These are phyloP conservation scores for Borealophlyctis nickersoniae DNA, from an alignment of 192 early-diverging fungal genomes.

Conservation along the genomic window DNA sequence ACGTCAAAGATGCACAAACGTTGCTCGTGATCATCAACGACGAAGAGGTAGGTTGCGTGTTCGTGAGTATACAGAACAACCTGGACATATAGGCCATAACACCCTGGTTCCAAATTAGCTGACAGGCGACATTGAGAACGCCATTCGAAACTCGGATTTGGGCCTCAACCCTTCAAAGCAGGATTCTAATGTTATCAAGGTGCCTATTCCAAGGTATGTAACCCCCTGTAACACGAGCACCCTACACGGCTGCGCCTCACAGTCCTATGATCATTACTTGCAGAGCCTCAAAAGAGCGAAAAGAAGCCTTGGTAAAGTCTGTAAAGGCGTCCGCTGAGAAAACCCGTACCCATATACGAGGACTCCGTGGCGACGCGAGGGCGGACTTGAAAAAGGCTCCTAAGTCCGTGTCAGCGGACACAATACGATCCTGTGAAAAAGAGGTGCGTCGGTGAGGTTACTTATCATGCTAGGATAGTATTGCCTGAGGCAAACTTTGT, in stretches of 20 bases:
- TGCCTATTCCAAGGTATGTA: constrained; percentile 76
- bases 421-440: constrained; percentile 55
- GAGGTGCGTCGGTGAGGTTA: constrained; percentile 29
- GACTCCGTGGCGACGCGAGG: constrained; percentile 69
- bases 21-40: constrained; percentile 76
- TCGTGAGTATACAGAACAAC: neutral
- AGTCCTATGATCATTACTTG: neutral
- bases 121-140: constrained; percentile 60
- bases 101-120: constrained; percentile 28
- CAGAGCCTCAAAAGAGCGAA: constrained; percentile 71
- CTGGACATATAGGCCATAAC: neutral
- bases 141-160: constrained; percentile 72
- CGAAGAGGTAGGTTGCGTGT: constrained; percentile 50
- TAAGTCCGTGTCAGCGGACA: constrained; percentile 55
- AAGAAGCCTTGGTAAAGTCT: constrained; percentile 67
- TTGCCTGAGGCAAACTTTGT: neutral
- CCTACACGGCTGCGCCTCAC: neutral
- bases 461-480: neutral
- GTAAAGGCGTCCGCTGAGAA: constrained; percentile 61
- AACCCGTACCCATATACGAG: constrained; percentile 63
- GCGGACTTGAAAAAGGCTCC: constrained; percentile 67
- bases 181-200: constrained; percentile 65
- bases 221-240: neutral
- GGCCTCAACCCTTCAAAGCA: constrained; percentile 72
- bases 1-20: constrained; percentile 79